Percentiles rank a stretch among this genome's conserved stretches.
Evolutionary conservation across 768 basidiomycete genomes (phyloP).

Genomic region (Tubosaeta sp.): DNA sequence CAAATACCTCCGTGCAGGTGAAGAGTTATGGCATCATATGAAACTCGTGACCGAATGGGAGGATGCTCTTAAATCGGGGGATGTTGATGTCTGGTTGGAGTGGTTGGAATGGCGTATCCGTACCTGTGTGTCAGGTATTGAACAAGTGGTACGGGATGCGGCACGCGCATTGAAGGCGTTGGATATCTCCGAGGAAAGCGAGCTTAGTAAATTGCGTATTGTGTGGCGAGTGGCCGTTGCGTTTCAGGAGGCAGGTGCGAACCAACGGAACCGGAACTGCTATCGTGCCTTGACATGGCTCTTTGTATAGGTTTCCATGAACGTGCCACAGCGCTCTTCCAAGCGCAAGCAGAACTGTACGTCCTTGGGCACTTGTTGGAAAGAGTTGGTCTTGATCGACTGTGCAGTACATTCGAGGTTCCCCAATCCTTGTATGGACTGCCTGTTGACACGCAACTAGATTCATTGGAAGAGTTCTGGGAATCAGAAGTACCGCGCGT

Average conservation of each 20-base stretch:
- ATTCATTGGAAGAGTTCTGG: conserved; percentile 77
- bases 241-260: conserved; percentile 62
- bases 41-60: conserved; percentile 68
- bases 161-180: conserved; percentile 43
- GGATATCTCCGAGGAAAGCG: conserved; percentile 38
- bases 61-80: conserved; percentile 48
- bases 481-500: conserved; percentile 76
- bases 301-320: conserved; percentile 58
- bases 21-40: conserved; percentile 61
- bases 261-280: conserved; percentile 1
- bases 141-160: conserved; percentile 51
- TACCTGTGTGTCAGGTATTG: conserved; percentile 42
- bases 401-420: conserved; percentile 51
- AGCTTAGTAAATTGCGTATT: conserved; percentile 52
- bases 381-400: conserved; percentile 6
- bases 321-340: conserved; percentile 72
- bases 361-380: conserved; percentile 18
- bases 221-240: conserved; percentile 69
- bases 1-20: conserved; percentile 65
- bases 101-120: conserved; percentile 78
- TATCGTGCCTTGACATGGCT: conserved; percentile 1
- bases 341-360: conserved; percentile 81
- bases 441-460: conserved; percentile 47
- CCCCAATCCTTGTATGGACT: conserved; percentile 43
- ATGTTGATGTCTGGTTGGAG: conserved; percentile 64